A percentile compares a stretch with the other conserved stretches of the same genome.
Conservation (phyloP, 2,329 filamentous ascomycete species). For the Emericellopsis cladophorae region DNA sequence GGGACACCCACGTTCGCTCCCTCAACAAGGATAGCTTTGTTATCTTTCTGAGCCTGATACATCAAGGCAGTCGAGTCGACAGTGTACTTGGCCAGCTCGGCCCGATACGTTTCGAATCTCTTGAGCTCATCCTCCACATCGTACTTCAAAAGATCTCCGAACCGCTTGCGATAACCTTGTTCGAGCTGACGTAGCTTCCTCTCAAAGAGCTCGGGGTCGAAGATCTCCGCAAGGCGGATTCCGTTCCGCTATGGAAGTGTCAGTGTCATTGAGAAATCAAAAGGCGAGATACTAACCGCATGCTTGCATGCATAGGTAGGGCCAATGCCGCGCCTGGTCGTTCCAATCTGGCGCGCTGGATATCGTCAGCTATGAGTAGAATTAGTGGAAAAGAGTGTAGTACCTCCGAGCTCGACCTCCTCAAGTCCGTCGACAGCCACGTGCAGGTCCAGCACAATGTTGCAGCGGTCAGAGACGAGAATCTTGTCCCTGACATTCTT, state of each 20-base stretch:
- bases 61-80: conserved; percentile 58
- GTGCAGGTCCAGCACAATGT: conserved; percentile 54
- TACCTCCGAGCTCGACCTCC: conserved; percentile 34
- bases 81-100: conserved; percentile 44
- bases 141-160: conserved; percentile 50
- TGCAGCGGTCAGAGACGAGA: conserved; percentile 49
- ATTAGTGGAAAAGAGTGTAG: neutral
- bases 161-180: conserved; percentile 49
- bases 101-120: conserved; percentile 45
- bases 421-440: conserved; percentile 58
- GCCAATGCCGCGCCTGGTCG: conserved; percentile 3
- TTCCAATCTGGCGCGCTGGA: conserved; percentile 2
- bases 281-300: neutral
- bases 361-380: neutral
- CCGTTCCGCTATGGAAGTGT: conserved; percentile 40
- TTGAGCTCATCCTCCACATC: conserved; percentile 59
- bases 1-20: conserved; percentile 33
- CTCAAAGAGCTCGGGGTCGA: conserved; percentile 54
- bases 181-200: conserved; percentile 49
- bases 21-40: conserved; percentile 53
- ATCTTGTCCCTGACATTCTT: conserved; percentile 31
- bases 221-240: conserved; percentile 55
- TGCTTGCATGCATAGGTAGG: conserved; percentile 2
- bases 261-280: neutral
- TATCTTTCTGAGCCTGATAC: conserved; percentile 42